Evolutionary conservation across 1,139 yeast species (phyloP).

Genomic region (Diutina pseudorugosa): DNA sequence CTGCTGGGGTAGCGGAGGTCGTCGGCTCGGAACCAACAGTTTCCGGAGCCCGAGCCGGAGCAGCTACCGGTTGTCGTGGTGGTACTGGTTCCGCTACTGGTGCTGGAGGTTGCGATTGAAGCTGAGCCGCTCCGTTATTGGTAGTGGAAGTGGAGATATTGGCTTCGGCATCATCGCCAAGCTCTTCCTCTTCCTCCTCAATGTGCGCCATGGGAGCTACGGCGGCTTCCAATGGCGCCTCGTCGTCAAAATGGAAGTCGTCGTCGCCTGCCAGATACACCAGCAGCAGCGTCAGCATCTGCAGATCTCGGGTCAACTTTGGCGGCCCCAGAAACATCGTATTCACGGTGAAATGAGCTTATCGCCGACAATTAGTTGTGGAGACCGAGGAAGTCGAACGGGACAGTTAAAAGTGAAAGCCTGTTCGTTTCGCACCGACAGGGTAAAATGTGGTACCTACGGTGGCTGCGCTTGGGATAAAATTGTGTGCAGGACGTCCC

Average conservation of each 20-base stretch:
- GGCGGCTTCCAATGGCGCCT: neutral
- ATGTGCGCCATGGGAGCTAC: neutral
- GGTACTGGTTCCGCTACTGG: neutral
- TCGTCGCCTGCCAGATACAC: conserved; percentile 4
- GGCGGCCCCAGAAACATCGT: neutral
- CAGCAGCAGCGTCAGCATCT: conserved; percentile 3
- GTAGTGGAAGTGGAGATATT: neutral
- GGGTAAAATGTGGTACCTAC: too few species aligned
- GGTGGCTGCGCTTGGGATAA: too few species aligned
- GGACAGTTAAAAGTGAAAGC: too few species aligned
- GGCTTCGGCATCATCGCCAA: neutral
- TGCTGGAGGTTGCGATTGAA: neutral
- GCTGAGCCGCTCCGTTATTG: too few species aligned
- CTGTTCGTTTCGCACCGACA: too few species aligned
- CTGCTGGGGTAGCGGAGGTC: too few species aligned
- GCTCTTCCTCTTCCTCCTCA: conserved; percentile 2
- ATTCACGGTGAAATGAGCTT: too few species aligned
- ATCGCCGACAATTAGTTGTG: too few species aligned
- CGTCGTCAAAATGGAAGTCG: conserved; percentile 1
- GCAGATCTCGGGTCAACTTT: neutral
- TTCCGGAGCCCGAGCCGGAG: neutral
- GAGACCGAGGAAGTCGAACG: too few species aligned
- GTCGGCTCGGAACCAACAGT: neutral
- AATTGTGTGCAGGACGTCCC: too few species aligned
- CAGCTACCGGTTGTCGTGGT: neutral